Conservation (phyloP, 2,329 filamentous ascomycete species). For the Teratosphaeria gauchensis region DNA sequence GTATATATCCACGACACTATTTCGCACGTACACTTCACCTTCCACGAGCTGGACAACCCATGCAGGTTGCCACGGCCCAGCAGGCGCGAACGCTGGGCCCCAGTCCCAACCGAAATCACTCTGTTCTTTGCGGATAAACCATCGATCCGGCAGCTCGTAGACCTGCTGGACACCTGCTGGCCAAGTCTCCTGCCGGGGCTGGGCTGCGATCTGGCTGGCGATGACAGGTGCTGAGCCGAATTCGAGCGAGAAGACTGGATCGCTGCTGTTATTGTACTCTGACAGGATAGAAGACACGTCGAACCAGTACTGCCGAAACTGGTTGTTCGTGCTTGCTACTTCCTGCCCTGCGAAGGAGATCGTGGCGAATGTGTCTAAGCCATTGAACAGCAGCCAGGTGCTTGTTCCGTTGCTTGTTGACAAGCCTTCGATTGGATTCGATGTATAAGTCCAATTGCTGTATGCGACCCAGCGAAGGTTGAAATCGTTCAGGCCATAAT, state of each 20-base stretch:
- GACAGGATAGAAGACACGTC: slow-evolving; percentile 42
- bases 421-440: slow-evolving; percentile 35
- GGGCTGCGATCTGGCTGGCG: slow-evolving; percentile 42
- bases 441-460: slow-evolving; percentile 53
- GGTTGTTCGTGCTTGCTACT: slow-evolving; percentile 50
- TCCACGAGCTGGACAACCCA: slow-evolving; percentile 44
- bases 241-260: slow-evolving; percentile 39
- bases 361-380: slow-evolving; percentile 51
- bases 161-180: slow-evolving; percentile 38
- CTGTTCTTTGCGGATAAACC: slow-evolving; percentile 51
- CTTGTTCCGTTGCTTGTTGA: slow-evolving; percentile 22
- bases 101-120: slow-evolving; percentile 55
- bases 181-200: slow-evolving; percentile 41
- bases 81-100: slow-evolving; percentile 41
- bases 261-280: slow-evolving; percentile 27
- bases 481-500: slow-evolving; percentile 50
- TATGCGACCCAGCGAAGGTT: slow-evolving; percentile 50
- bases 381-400: slow-evolving; percentile 52
- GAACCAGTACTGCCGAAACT: slow-evolving; percentile 54
- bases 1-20: slow-evolving; percentile 50
- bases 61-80: slow-evolving; percentile 53
- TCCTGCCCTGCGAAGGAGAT: slow-evolving; percentile 46
- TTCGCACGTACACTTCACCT: slow-evolving; percentile 39
- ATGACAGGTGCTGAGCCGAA: slow-evolving; percentile 50
- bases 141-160: slow-evolving; percentile 45